Conservation (phyloP, 169 alveolate genomes). For the Eimeria sp. region DNA sequence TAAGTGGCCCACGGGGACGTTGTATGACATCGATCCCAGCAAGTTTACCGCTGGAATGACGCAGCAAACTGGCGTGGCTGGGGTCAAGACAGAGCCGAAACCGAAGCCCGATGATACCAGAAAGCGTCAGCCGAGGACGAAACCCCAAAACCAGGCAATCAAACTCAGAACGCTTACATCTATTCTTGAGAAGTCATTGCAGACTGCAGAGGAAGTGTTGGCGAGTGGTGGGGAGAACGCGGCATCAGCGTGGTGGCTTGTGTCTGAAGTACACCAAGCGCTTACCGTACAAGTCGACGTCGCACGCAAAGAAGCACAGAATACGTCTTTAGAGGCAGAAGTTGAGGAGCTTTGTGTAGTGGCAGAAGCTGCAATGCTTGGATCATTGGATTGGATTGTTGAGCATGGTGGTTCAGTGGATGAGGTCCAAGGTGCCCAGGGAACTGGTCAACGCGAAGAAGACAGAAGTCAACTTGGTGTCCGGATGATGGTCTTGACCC, state of each 20-base stretch:
- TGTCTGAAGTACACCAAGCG: neutral
- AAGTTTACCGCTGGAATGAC: too few relatives aligned
- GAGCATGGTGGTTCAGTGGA: neutral
- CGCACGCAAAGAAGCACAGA: neutral
- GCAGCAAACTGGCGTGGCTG: neutral
- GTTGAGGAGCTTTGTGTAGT: neutral
- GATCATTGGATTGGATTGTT: neutral
- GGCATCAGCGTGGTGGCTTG: neutral
- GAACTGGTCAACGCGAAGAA: neutral
- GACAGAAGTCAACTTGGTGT: neutral
- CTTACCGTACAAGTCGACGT: neutral
- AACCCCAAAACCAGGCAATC: neutral
- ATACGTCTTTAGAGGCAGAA: too few relatives aligned
- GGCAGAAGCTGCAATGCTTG: neutral
- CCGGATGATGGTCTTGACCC: neutral
- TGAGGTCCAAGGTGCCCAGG: neutral
- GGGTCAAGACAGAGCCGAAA: neutral
- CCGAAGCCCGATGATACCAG: too few relatives aligned
- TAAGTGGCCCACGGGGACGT: neutral
- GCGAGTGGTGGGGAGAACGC: neutral
- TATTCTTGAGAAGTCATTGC: neutral
- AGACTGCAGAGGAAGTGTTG: neutral
- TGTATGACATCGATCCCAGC: neutral
- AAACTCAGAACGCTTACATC: neutral
- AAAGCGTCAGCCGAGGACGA: neutral